A percentile compares a stretch with the other conserved stretches of the same genome.
Conservation (phyloP, 805 yeast genomes). For the Metschnikowia noctiluminum region DNA sequence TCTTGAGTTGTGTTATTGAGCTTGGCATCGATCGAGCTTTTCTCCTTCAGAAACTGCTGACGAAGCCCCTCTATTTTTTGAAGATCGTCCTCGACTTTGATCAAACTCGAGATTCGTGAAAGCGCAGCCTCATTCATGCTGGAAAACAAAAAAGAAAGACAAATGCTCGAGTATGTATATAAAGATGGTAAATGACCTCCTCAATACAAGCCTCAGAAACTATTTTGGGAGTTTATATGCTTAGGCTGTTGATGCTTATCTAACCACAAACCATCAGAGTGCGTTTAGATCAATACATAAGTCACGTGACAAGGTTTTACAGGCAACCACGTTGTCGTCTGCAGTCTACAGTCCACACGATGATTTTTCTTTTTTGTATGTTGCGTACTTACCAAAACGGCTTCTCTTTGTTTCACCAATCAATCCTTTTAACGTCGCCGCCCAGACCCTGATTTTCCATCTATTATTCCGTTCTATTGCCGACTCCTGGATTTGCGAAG, state of each 20-base stretch:
- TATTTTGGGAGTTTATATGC: neutral
- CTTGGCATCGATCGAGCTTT: slow-evolving; percentile 70
- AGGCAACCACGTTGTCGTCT: too few species aligned
- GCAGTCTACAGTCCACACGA: too few species aligned
- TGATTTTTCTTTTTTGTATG: too few species aligned
- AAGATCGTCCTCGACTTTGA: slow-evolving; percentile 50
- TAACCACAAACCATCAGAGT: neutral
- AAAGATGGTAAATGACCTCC: neutral
- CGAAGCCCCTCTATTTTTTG: slow-evolving; percentile 50
- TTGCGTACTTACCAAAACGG: too few species aligned
- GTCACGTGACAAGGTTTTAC: neutral
- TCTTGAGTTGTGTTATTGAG: slow-evolving; percentile 65
- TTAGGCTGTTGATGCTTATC: neutral
- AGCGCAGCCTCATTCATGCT: slow-evolving; percentile 41
- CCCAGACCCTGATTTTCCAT: too few species aligned
- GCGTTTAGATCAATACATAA: neutral
- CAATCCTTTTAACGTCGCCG: too few species aligned
- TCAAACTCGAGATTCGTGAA: slow-evolving; percentile 36
- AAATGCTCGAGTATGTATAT: too few species aligned
- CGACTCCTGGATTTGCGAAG: neutral
- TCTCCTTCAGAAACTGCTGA: slow-evolving; percentile 63
- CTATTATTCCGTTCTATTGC: neutral
- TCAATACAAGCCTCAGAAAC: neutral
- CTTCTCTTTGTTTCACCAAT: too few species aligned
- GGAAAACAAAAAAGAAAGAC: neutral